Evolutionary conservation across 2,329 filamentous ascomycete genomes (phyloP), one percentile per base, ranked within the genome.

Genomic region (Aotearoamyces nothofagi): DNA sequence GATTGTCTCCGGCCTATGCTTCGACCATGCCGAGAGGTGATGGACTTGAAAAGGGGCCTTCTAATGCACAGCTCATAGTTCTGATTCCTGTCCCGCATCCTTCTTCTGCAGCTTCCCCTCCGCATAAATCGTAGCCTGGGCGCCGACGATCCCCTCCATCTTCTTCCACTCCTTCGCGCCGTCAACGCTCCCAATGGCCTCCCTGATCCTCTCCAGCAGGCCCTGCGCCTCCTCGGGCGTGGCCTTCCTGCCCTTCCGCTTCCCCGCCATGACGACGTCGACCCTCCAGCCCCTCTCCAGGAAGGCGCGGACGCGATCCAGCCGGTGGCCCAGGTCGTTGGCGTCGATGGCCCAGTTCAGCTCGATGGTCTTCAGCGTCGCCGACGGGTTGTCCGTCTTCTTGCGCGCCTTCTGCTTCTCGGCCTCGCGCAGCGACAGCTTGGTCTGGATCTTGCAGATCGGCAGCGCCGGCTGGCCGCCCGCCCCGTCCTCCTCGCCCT

Each of bases 261-360:
- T 86, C 49, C 67, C 68, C 33, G 71, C 69, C 27, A 94, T 43
- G 30, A 77, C 44, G 8, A 94, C 46, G 48, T 90, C 77, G 12
- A 94, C 82, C 47, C 64, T 72, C 48, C 68, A 65, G 1, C 84
- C 84, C 50, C 82, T 81, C 6, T 50, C 57, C 47, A 94, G 47
- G 47, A 93, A 93, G 30, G 57, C 61, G 36, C 55, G 55, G 43
- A 87, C 50, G 55, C 72, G 69, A 44, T 66, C 66, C 50, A 90
- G 49, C 46, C 76, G 69, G 49, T 80, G 75, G n/a, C 56, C 56
- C 29, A 93, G 51, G 56, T 94, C 86, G 47, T 87, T 68, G 9
- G 53, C 47, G 35, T 73, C 74, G 44, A 92, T 92, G 17, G 77
- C 74, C 86, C 86, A 96, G 51, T 83, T 87, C 42, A 96, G 43